These are phyloP conservation scores for Gleditsia sinensis DNA, from an alignment of 306 rosid species.

Conservation along the genomic window DNA sequence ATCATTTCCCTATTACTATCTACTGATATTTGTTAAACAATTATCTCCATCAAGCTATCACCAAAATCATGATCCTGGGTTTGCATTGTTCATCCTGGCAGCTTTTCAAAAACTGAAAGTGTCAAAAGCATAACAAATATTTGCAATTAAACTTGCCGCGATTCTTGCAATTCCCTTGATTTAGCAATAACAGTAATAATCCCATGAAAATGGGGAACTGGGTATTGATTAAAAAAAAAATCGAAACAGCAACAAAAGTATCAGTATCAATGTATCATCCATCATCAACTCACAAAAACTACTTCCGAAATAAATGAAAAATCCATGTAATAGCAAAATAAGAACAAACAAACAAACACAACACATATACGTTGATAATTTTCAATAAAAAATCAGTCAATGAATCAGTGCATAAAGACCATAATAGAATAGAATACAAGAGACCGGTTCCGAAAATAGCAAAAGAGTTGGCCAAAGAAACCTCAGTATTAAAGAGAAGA, in stretches of 20 bases:
- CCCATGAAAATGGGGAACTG: neutral
- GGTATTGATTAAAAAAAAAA: slow-evolving; percentile 4
- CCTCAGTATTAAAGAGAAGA: neutral
- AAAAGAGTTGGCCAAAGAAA: neutral
- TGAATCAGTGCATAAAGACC: no score
- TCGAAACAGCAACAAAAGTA: neutral
- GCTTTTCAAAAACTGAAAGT: neutral
- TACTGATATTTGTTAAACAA: neutral
- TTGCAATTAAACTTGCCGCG: neutral
- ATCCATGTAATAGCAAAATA: neutral
- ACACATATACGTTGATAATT: neutral
- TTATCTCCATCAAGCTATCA: neutral
- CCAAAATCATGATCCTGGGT: neutral
- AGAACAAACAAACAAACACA: neutral
- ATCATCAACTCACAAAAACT: neutral
- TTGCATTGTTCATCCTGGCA: neutral
- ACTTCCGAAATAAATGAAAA: neutral
- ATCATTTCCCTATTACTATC: neutral
- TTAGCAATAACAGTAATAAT: neutral
- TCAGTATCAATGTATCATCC: neutral
- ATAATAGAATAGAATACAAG: neutral
- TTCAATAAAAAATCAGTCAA: neutral
- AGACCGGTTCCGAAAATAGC: neutral
- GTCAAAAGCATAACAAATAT: neutral
- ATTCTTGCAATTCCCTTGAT: neutral